A percentile compares a stretch with the other conserved stretches of the same genome.
Conservation (phyloP, 108 stramenopile species). For the Nannochloropsis salina region DNA sequence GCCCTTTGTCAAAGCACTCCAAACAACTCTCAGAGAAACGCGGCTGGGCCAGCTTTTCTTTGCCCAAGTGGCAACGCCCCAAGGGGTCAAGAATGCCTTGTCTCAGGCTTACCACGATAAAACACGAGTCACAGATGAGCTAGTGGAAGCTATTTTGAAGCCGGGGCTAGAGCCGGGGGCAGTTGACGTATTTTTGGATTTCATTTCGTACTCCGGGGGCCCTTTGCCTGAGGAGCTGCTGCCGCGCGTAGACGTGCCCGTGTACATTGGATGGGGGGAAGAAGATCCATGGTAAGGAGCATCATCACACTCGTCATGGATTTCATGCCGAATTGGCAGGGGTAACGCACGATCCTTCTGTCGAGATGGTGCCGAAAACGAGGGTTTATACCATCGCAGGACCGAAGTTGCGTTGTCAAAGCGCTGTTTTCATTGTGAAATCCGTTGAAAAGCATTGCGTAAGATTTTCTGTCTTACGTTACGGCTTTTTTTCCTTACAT, state of each 20-base stretch:
- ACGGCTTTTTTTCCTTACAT: not conserved
- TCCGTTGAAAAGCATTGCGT: not conserved
- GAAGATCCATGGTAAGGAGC: constrained; percentile 64
- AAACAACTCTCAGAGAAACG: constrained; percentile 63
- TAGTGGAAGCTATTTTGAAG: constrained; percentile 70
- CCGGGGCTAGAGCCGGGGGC: constrained; percentile 75
- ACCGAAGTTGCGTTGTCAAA: too few species aligned
- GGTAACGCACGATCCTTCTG: too few species aligned
- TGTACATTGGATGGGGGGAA: constrained; percentile 66
- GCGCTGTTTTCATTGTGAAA: too few species aligned
- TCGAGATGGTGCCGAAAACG: too few species aligned
- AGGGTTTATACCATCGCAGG: too few species aligned
- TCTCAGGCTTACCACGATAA: constrained; percentile 72
- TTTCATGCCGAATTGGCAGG: too few species aligned
- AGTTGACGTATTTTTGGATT: constrained; percentile 84
- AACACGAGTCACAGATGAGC: constrained; percentile 74
- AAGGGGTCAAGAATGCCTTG: constrained; percentile 72
- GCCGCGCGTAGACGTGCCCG: constrained; percentile 34
- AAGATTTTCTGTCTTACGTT: not conserved
- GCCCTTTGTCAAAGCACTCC: constrained; percentile 68
- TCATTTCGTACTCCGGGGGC: constrained; percentile 79
- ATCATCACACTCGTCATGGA: too few species aligned
- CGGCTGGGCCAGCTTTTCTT: constrained; percentile 64
- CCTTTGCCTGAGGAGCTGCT: constrained; percentile 92
- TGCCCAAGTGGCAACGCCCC: constrained; percentile 66